Conservation (phyloP, 495 filamentous ascomycete species). For the Podospora fimiseda region DNA sequence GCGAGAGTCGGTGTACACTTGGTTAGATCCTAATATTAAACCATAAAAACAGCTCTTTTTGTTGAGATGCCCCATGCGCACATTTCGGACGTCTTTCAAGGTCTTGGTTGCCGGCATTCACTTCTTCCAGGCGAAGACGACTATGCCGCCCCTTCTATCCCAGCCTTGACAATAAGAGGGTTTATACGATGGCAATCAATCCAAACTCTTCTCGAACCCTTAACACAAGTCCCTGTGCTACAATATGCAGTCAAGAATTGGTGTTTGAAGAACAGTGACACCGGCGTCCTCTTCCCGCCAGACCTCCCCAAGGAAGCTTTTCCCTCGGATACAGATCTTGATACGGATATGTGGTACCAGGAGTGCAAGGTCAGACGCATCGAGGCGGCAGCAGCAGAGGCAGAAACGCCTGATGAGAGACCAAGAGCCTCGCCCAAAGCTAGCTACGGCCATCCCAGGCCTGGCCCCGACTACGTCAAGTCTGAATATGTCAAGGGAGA, state of each 20-base stretch:
- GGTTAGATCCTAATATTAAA: conserved; percentile 19
- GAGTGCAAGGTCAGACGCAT: conserved; percentile 48
- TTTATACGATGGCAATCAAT: conserved; percentile 95
- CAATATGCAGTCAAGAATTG: conserved; percentile 74
- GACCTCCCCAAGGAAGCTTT: conserved; percentile 70
- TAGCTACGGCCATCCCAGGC: conserved; percentile 16
- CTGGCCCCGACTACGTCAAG: conserved; percentile 19
- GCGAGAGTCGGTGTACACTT: too few relatives aligned
- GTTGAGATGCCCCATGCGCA: conserved; percentile 64
- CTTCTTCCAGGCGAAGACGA: conserved; percentile 60
- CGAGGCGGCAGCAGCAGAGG: conserved; percentile 15
- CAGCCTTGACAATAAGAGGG: conserved; percentile 72
- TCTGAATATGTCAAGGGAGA: conserved; percentile 13
- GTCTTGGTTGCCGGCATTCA: conserved; percentile 78
- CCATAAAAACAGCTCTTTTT: conserved; percentile 49
- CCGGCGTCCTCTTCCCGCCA: conserved; percentile 65
- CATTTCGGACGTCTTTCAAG: conserved; percentile 87
- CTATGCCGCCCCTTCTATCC: conserved; percentile 68
- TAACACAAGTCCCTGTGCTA: conserved; percentile 78
- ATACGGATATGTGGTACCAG: conserved; percentile 81
- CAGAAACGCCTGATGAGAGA: conserved; percentile 25
- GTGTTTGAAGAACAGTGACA: conserved; percentile 65
- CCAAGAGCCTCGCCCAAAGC: conserved; percentile 18
- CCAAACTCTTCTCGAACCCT: conserved; percentile 79
- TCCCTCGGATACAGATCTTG: conserved; percentile 64